These are phyloP conservation scores for Xerocomus spinulosus DNA, from an alignment of 768 basidiomycete species.

Conservation along the genomic window DNA sequence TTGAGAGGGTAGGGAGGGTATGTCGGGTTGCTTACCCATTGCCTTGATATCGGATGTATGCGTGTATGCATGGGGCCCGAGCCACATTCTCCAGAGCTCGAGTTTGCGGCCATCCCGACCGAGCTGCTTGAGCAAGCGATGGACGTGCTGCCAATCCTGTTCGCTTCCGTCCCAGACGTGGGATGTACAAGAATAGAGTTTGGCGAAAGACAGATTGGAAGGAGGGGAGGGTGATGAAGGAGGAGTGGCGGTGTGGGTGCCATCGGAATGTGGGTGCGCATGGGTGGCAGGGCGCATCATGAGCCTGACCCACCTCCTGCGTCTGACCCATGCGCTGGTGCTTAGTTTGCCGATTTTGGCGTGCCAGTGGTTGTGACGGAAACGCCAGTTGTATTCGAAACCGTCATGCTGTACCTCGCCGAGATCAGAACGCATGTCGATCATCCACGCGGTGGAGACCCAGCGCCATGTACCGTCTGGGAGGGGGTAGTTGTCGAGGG, in stretches of 20 bases:
- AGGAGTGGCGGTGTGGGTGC: neutral
- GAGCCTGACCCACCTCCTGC: slow-evolving; percentile 77
- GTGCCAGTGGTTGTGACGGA: slow-evolving; percentile 64
- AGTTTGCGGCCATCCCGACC: slow-evolving; percentile 69
- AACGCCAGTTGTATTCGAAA: slow-evolving; percentile 82
- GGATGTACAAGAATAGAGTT: slow-evolving; percentile 22
- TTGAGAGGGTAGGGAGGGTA: slow-evolving; percentile 5
- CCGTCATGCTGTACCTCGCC: slow-evolving; percentile 79
- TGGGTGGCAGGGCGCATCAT: slow-evolving; percentile 66
- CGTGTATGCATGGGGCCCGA: slow-evolving; percentile 36
- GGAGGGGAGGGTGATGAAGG: slow-evolving; percentile 10
- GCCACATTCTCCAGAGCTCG: slow-evolving; percentile 73
- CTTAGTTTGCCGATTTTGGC: slow-evolving; percentile 54
- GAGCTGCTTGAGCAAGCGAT: slow-evolving; percentile 45
- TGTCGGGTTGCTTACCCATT: slow-evolving; percentile 43
- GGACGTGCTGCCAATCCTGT: slow-evolving; percentile 60
- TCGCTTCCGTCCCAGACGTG: slow-evolving; percentile 55
- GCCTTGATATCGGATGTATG: slow-evolving; percentile 23
- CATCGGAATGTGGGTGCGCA: slow-evolving; percentile 4
- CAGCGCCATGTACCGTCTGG: slow-evolving; percentile 80
- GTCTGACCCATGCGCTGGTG: slow-evolving; percentile 69
- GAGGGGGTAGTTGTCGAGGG: slow-evolving; percentile 61
- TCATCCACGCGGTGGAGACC: slow-evolving; percentile 80
- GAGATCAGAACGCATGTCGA: slow-evolving; percentile 76
- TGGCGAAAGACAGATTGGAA: slow-evolving; percentile 15